Evolutionary conservation across 164 flowering plant genomes (phyloP).

Genomic region (Nymphaea colorata): DNA sequence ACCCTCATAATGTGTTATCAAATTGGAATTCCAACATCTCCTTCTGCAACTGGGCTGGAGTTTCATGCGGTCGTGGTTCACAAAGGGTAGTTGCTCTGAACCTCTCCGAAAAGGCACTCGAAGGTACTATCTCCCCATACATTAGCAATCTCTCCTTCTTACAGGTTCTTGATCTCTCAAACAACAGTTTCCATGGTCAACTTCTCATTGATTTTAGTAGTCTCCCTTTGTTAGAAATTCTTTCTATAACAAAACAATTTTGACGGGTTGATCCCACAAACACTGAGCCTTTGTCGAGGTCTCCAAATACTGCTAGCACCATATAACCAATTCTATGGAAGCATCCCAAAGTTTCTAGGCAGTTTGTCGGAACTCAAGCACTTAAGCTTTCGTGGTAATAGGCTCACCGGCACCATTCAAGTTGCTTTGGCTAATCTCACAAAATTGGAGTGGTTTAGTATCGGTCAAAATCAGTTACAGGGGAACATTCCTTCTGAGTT

Average conservation of each 20-base stretch:
- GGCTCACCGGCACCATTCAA: too few relatives aligned
- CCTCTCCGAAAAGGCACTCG: slow-evolving; percentile 4
- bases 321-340: neutral
- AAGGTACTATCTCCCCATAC: slow-evolving; percentile 19
- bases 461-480: too few relatives aligned
- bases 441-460: too few relatives aligned
- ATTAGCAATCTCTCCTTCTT: slow-evolving; percentile 27
- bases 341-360: neutral
- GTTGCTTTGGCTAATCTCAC: too few relatives aligned
- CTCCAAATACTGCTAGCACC: neutral
- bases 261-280: slow-evolving; percentile 8
- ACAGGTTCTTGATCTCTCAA: slow-evolving; percentile 4
- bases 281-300: neutral
- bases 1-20: slow-evolving; percentile 4
- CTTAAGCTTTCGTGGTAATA: too few relatives aligned
- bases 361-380: neutral
- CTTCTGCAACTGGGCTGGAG: slow-evolving; percentile 26
- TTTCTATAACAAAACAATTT: slow-evolving; percentile 58
- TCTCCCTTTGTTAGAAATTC: slow-evolving; percentile 15
- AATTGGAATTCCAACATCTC: slow-evolving; percentile 22
- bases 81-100: slow-evolving; percentile 11
- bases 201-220: slow-evolving; percentile 16
- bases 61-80: slow-evolving; percentile 10
- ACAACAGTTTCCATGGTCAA: slow-evolving; percentile 16
- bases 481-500: too few relatives aligned